phyloP scores from a whole-genome alignment of 371 early-diverging fungal species.

The Saksenaea vasiformis region DNA sequence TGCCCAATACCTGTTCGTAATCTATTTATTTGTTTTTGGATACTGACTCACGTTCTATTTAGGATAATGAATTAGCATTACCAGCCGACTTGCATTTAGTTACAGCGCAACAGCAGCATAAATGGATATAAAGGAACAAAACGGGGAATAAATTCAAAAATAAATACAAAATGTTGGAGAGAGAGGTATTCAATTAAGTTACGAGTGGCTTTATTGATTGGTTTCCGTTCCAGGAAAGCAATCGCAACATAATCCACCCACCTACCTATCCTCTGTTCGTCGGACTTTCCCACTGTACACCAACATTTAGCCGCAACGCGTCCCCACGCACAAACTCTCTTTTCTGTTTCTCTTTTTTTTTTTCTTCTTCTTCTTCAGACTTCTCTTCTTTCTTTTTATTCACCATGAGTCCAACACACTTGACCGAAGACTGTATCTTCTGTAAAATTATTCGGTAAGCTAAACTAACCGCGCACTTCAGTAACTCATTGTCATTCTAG shows the following conservation, averaged over 20 bases:
- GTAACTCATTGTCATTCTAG: slow-evolving; percentile 17
- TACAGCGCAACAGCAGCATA: neutral
- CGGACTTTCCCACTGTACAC: too few species aligned
- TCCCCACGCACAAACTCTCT: neutral
- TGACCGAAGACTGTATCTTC: slow-evolving; percentile 76
- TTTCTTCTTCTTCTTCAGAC: neutral
- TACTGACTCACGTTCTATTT: neutral
- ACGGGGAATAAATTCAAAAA: neutral
- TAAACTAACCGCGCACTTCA: neutral
- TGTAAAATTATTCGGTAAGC: slow-evolving; percentile 84
- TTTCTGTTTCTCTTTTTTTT: neutral
- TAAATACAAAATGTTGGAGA: neutral
- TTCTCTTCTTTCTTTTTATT: neutral
- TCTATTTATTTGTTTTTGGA: neutral
- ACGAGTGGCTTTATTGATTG: too few species aligned
- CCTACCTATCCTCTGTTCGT: too few species aligned
- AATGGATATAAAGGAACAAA: neutral
- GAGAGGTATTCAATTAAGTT: too few species aligned
- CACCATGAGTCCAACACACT: slow-evolving; percentile 26
- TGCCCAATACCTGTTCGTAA: slow-evolving; percentile 18
- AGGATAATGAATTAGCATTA: neutral
- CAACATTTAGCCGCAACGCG: neutral
- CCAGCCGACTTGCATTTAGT: neutral
- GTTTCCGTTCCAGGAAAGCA: too few species aligned
- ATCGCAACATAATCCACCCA: too few species aligned